phyloP scores from a whole-genome alignment of 2,329 filamentous ascomycete species.

The Cercospora citrullina region DNA sequence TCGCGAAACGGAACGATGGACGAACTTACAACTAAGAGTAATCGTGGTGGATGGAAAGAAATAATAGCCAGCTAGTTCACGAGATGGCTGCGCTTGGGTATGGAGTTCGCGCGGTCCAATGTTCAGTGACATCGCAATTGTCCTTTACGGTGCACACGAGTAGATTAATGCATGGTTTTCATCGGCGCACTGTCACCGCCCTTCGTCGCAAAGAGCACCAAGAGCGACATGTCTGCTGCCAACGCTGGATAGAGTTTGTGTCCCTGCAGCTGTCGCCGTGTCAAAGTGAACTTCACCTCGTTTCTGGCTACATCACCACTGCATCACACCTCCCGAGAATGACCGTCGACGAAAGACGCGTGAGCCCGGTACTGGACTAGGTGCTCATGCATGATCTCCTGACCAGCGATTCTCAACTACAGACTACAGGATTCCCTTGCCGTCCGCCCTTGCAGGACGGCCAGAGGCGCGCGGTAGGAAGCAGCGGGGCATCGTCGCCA shows the following conservation, averaged over 20 bases:
- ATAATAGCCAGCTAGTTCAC: conserved; percentile 4
- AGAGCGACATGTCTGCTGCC: background rate
- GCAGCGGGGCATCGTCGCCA: background rate
- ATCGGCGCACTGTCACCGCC: background rate
- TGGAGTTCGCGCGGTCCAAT: conserved; percentile 9
- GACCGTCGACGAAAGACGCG: background rate
- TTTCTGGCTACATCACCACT: background rate
- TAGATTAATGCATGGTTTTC: conserved; percentile 17
- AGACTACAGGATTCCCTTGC: background rate
- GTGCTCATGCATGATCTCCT: conserved; percentile 16
- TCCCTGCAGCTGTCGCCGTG: conserved; percentile 3
- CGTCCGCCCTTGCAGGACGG: conserved; percentile 9
- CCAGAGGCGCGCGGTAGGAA: conserved; percentile 8
- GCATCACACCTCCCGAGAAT: conserved; percentile 10
- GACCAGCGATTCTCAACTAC: background rate
- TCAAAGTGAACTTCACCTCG: conserved; percentile 15
- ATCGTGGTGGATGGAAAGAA: conserved; percentile 13
- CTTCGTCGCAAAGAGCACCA: background rate
- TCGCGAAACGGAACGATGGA: background rate
- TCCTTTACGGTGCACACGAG: conserved; percentile 1
- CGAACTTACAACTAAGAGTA: conserved; percentile 6
- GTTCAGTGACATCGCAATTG: background rate
- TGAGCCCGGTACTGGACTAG: conserved; percentile 9
- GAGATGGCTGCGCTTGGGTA: conserved; percentile 20
- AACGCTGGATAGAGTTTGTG: background rate